Percentiles rank a stretch among this genome's conserved stretches.
phyloP scores from a whole-genome alignment of 2,329 filamentous ascomycete genomes.

The Epichloe typhina region DNA sequence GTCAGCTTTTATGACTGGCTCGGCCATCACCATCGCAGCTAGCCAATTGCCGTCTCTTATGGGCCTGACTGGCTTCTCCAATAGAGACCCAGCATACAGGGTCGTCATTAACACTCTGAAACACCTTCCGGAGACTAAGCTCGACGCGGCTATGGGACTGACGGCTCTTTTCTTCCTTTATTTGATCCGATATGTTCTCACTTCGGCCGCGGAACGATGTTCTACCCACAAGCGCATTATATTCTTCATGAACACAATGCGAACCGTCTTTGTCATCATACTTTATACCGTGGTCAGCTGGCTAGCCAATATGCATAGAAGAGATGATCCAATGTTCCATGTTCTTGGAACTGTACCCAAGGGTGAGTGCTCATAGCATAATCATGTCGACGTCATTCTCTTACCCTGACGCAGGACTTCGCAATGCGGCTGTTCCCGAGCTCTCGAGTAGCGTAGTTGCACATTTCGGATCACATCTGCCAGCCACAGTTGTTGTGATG shows the following conservation, averaged over 20 bases:
- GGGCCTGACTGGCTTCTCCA: conserved; percentile 64
- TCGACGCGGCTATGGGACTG: conserved; percentile 86
- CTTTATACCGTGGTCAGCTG: conserved; percentile 88
- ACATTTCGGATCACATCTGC: conserved; percentile 58
- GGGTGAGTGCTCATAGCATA: conserved; percentile 23
- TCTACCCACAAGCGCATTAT: conserved; percentile 58
- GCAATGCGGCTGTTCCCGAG: conserved; percentile 59
- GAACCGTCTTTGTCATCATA: conserved; percentile 82
- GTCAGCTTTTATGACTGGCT: conserved; percentile 94
- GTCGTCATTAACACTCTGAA: conserved; percentile 77
- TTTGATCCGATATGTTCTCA: conserved; percentile 54
- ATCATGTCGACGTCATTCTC: not conserved
- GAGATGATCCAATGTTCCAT: conserved; percentile 51
- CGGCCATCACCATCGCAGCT: conserved; percentile 73
- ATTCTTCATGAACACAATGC: conserved; percentile 85
- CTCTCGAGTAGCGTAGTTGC: conserved; percentile 54
- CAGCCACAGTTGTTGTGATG: conserved; percentile 82
- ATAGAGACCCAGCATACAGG: conserved; percentile 62
- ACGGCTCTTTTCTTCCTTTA: conserved; percentile 70
- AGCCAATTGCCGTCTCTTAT: conserved; percentile 76
- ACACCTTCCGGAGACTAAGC: conserved; percentile 47
- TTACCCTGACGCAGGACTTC: conserved; percentile 44
- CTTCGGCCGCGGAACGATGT: conserved; percentile 51
- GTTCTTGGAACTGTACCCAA: conserved; percentile 68
- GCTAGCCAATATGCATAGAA: conserved; percentile 60